Evolutionary conservation across 139 green algal genomes (phyloP).

Genomic region (Helicosporidium sp.): DNA sequence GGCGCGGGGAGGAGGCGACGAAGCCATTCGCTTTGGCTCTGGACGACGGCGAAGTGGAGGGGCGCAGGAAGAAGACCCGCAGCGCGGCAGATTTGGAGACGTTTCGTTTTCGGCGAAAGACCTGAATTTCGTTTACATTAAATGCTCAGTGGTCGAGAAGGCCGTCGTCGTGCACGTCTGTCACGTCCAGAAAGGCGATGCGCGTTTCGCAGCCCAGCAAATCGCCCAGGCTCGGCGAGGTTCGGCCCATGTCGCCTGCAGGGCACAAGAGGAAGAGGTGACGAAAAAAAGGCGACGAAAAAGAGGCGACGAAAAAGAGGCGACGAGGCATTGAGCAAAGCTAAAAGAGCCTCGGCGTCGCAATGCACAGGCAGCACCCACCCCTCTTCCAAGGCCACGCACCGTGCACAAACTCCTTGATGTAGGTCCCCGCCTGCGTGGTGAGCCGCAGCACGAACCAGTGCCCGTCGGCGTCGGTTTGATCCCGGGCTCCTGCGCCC

Average conservation of each 20-base stretch:
- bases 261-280: neutral
- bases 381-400: constrained; percentile 16
- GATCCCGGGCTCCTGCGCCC: constrained; percentile 14
- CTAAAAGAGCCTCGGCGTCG: neutral
- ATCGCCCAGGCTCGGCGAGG: constrained; percentile 3
- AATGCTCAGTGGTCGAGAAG: too few relatives aligned
- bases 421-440: constrained; percentile 62
- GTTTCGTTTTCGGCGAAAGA: too few relatives aligned
- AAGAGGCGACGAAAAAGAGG: too few relatives aligned
- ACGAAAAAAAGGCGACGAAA: neutral
- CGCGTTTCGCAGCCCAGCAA: constrained; percentile 20
- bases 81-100: too few relatives aligned
- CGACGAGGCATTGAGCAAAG: too few relatives aligned
- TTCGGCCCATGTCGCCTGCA: constrained; percentile 13
- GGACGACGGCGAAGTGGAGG: too few relatives aligned
- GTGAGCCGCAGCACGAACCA: constrained; percentile 47
- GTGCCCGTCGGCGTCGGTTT: too few relatives aligned
- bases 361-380: neutral
- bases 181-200: constrained; percentile 38
- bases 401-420: constrained; percentile 84
- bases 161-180: constrained; percentile 30
- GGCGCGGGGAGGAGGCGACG: too few relatives aligned
- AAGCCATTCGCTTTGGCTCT: too few relatives aligned
- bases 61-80: too few relatives aligned
- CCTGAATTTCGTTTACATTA: too few relatives aligned